Percentiles rank a stretch among this genome's conserved stretches.
Conservation (phyloP, 345 rosid species). For the Camelina sativa region DNA sequence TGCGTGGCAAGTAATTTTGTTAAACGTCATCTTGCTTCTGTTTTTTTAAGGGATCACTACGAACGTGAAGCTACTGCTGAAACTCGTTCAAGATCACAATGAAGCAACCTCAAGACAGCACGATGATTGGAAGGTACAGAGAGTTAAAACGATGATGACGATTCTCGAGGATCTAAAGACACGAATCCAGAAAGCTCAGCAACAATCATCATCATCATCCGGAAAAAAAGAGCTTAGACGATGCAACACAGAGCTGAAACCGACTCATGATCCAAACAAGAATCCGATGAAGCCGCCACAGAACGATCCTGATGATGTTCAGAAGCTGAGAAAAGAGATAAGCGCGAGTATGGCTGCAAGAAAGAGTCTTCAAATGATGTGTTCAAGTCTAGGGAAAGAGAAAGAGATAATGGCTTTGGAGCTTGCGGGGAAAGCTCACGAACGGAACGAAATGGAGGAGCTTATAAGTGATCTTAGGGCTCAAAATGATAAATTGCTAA, state of each 20-base stretch:
- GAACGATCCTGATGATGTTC: slow-evolving; percentile 53
- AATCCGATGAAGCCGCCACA: slow-evolving; percentile 22
- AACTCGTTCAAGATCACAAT: slow-evolving; percentile 75
- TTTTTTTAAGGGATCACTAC: slow-evolving; percentile 56
- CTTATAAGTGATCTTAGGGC: slow-evolving; percentile 61
- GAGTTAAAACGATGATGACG: slow-evolving; percentile 71
- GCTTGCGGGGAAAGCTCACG: slow-evolving; percentile 67
- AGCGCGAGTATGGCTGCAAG: slow-evolving; percentile 58
- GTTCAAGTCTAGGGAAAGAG: slow-evolving; percentile 86
- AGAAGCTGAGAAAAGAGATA: slow-evolving; percentile 60
- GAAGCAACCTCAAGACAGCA: slow-evolving; percentile 52
- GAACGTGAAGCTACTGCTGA: slow-evolving; percentile 65
- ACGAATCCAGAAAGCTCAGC: slow-evolving; percentile 66
- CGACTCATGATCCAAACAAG: slow-evolving; percentile 38
- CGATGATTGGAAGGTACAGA: slow-evolving; percentile 59
- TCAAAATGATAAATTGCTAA: slow-evolving; percentile 58
- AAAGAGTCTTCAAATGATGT: slow-evolving; percentile 80
- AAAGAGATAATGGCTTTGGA: slow-evolving; percentile 77
- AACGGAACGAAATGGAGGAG: slow-evolving; percentile 67
- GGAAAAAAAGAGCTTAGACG: slow-evolving; percentile 63
- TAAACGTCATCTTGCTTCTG: not conserved
- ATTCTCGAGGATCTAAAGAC: slow-evolving; percentile 75
- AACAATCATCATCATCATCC: slow-evolving; percentile 46
- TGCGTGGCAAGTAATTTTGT: slow-evolving; percentile 15
- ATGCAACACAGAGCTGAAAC: slow-evolving; percentile 73